These are phyloP conservation scores for Chalara sp. DNA, from an alignment of 2,329 filamentous ascomycete genomes.

Conservation along the genomic window DNA sequence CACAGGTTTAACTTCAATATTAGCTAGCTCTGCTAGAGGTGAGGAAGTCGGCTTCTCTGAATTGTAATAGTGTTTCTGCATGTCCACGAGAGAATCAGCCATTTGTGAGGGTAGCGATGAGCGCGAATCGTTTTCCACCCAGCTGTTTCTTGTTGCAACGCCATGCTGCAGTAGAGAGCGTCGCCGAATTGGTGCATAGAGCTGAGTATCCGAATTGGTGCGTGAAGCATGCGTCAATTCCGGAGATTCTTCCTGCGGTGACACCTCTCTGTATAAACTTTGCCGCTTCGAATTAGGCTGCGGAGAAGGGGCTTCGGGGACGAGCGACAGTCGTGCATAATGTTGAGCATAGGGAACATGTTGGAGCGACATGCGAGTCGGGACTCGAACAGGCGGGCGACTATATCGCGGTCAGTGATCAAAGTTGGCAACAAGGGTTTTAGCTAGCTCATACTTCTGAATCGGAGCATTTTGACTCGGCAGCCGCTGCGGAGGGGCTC, in stretches of 20 bases:
- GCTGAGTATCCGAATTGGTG: constrained; percentile 16
- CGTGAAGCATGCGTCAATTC: neutral
- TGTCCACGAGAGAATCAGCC: constrained; percentile 8
- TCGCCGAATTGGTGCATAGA: constrained; percentile 23
- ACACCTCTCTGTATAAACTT: neutral
- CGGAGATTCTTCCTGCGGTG: constrained; percentile 3
- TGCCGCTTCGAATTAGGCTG: constrained; percentile 6
- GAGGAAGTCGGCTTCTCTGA: constrained; percentile 8
- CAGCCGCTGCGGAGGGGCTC: neutral
- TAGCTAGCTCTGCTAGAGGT: constrained; percentile 9
- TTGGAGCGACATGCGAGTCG: constrained; percentile 17
- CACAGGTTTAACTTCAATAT: constrained; percentile 5
- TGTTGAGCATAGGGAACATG: constrained; percentile 12
- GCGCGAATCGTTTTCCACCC: constrained; percentile 9
- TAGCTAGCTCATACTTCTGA: neutral
- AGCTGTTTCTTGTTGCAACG: constrained; percentile 23
- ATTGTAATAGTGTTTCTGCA: constrained; percentile 12
- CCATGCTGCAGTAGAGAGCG: constrained; percentile 25
- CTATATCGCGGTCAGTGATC: constrained; percentile 3
- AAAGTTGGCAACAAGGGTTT: neutral
- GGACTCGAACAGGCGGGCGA: constrained; percentile 9
- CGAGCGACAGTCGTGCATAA: constrained; percentile 20
- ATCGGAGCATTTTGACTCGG: neutral
- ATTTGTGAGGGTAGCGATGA: constrained; percentile 14
- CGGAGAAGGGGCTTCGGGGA: constrained; percentile 17